Percentiles rank a stretch among this genome's conserved stretches.
Conservation (phyloP, 1,139 yeast species). For the Zygosaccharomyces pseudobailii region DNA sequence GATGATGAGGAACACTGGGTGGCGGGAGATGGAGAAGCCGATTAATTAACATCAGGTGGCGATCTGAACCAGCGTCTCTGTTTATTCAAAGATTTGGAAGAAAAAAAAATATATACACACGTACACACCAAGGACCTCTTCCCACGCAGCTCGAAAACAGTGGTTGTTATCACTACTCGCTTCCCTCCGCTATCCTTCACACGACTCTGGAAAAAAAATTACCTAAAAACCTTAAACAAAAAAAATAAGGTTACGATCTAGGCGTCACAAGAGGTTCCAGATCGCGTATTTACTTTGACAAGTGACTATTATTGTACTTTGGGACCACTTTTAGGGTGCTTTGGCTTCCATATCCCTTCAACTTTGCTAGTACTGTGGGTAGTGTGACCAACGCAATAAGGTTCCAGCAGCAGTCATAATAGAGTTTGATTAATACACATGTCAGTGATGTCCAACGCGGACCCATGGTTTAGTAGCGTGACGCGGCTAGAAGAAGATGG, state of each 20-base stretch:
- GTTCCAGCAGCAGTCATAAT: background rate
- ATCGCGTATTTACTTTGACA: background rate
- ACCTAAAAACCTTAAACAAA: background rate
- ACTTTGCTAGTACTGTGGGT: background rate
- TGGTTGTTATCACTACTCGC: background rate
- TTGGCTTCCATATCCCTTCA: background rate
- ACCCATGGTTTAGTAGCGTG: conserved; percentile 7
- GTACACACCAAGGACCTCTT: background rate
- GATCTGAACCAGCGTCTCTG: background rate
- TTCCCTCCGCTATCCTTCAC: background rate
- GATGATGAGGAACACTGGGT: background rate
- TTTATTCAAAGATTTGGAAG: background rate
- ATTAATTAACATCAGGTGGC: background rate
- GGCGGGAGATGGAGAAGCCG: background rate
- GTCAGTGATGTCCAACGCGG: conserved; percentile 6
- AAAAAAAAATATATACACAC: no score
- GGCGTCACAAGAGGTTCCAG: background rate
- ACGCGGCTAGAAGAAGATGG: background rate
- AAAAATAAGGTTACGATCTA: background rate
- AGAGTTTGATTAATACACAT: background rate
- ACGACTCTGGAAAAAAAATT: background rate
- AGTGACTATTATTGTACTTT: background rate
- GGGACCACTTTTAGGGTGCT: background rate
- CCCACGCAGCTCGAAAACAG: background rate
- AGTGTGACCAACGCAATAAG: background rate